phyloP scores from a whole-genome alignment of 1,284 basidiomycete species.

The Chalciporus sp. region DNA sequence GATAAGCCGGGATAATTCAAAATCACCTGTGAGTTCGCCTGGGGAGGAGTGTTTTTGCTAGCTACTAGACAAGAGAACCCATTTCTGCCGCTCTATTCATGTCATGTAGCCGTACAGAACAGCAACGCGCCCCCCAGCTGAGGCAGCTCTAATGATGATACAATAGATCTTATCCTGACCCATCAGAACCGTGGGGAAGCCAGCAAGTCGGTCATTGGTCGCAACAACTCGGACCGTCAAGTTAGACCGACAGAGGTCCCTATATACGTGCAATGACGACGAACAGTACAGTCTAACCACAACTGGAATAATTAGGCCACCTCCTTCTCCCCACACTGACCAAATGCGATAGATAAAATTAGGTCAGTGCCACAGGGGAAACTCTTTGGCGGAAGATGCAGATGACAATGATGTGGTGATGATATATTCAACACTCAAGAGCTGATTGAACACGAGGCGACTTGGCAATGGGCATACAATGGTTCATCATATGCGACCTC shows the following conservation, averaged over 20 bases:
- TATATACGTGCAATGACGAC: too few relatives aligned
- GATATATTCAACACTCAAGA: not conserved
- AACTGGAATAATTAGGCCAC: not conserved
- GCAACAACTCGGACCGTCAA: too few relatives aligned
- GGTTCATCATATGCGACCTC: slow-evolving; percentile 11
- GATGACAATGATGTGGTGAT: not conserved
- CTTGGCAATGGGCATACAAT: slow-evolving; percentile 6
- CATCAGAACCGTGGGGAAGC: too few relatives aligned
- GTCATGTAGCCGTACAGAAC: too few relatives aligned
- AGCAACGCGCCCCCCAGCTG: too few relatives aligned
- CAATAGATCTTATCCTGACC: too few relatives aligned
- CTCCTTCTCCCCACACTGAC: not conserved
- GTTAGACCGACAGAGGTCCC: too few relatives aligned
- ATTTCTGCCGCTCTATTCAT: too few relatives aligned
- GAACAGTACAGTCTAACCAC: not conserved
- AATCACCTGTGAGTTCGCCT: slow-evolving; percentile 3
- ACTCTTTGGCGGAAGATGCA: not conserved
- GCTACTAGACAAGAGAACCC: too few relatives aligned
- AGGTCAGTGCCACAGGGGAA: not conserved
- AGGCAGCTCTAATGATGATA: too few relatives aligned
- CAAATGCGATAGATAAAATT: slow-evolving; percentile 9
- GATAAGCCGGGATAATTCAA: slow-evolving; percentile 1
- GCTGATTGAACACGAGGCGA: slow-evolving; percentile 27
- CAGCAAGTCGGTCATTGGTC: too few relatives aligned
- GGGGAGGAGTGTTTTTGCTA: slow-evolving; percentile 2